Conservation (phyloP, 257 asterid species). For the Mitragyna speciosa region DNA sequence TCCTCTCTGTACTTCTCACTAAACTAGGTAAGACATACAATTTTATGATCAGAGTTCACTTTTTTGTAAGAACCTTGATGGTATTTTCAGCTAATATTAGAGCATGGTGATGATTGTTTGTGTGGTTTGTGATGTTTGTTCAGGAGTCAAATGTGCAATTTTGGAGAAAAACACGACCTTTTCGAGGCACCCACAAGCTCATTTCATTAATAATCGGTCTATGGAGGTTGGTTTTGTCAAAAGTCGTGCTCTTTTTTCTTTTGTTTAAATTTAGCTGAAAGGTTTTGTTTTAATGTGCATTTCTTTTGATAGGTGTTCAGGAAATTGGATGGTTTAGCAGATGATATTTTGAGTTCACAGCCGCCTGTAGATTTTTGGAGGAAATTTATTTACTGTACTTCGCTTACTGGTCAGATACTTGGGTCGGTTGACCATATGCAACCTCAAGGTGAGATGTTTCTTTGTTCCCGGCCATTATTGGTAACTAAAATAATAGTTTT, state of each 20-base stretch:
- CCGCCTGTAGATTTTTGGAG: slow-evolving; percentile 95
- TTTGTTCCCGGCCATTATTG: background rate
- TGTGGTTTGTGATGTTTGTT: background rate
- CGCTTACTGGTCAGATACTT: slow-evolving; percentile 76
- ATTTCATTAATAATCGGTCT: slow-evolving; percentile 83
- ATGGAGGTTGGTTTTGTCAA: slow-evolving; percentile 70
- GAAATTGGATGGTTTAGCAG: slow-evolving; percentile 77
- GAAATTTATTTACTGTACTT: slow-evolving; percentile 87
- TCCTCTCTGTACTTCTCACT: slow-evolving; percentile 75
- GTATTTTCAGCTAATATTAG: background rate
- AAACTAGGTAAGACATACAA: slow-evolving; percentile 51
- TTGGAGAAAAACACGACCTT: slow-evolving; percentile 72
- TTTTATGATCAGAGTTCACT: background rate
- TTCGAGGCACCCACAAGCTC: slow-evolving; percentile 92
- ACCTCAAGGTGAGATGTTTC: slow-evolving; percentile 64
- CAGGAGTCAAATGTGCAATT: slow-evolving; percentile 78
- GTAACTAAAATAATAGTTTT: background rate
- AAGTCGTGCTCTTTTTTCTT: background rate
- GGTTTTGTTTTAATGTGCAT: slow-evolving; percentile 39
- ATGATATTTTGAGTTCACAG: slow-evolving; percentile 71
- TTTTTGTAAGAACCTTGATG: background rate
- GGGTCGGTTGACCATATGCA: slow-evolving; percentile 91
- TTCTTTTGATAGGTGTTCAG: slow-evolving; percentile 63
- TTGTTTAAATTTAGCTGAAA: background rate
- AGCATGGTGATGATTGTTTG: slow-evolving; percentile 11